Conservation (phyloP, 805 yeast species). For the Myxozyma udenii region DNA sequence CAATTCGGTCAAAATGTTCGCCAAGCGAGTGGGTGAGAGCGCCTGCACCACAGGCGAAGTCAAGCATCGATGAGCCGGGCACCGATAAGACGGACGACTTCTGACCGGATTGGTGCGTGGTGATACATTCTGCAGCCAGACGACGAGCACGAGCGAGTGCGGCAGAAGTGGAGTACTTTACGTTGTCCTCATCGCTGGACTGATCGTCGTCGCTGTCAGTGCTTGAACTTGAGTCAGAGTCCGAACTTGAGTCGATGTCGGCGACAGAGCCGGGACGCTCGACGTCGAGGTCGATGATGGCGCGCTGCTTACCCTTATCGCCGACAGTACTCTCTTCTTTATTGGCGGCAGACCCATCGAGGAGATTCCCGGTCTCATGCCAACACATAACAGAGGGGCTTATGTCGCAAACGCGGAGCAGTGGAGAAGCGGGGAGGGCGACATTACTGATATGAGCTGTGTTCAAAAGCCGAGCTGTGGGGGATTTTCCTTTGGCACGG, state of each 20-base stretch:
- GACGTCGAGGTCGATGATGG: no score
- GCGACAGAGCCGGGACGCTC: no score
- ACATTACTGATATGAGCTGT: no score
- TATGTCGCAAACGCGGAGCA: no score
- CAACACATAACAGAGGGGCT: no score
- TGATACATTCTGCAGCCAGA: conserved; percentile 9
- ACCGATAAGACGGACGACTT: neutral
- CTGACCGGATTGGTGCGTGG: neutral
- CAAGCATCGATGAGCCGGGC: conserved; percentile 7
- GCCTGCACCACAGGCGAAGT: conserved; percentile 28
- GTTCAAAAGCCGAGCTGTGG: no score
- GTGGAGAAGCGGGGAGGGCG: no score
- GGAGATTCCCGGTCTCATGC: no score
- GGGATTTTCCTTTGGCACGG: no score
- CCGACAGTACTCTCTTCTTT: no score
- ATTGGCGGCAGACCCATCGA: no score
- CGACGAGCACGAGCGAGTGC: conserved; percentile 1
- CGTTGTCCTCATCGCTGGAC: neutral
- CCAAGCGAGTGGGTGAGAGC: conserved; percentile 21
- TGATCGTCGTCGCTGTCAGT: neutral
- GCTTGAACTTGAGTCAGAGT: neutral
- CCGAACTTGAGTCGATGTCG: conserved; percentile 1
- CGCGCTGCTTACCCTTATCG: no score
- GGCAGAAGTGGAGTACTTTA: neutral
- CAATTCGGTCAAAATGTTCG: conserved; percentile 2